These are phyloP conservation scores for Ogataea paradorogensis DNA, from an alignment of 805 yeast species.

Conservation along the genomic window DNA sequence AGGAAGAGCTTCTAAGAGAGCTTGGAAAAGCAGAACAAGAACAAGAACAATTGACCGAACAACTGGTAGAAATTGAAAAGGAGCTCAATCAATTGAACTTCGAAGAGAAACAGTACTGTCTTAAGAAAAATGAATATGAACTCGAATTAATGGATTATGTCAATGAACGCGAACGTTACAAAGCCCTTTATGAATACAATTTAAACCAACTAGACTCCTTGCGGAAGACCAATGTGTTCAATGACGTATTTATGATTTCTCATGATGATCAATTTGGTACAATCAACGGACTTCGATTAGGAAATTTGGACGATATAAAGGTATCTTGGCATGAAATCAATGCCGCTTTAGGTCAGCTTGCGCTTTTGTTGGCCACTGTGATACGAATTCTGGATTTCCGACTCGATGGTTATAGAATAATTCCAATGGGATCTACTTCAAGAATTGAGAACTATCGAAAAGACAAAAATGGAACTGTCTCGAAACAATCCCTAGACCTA, in stretches of 20 bases:
- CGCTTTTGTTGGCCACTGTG: slow-evolving; percentile 65
- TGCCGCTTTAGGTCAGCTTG: slow-evolving; percentile 85
- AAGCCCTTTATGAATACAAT: slow-evolving; percentile 60
- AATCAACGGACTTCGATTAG: slow-evolving; percentile 82
- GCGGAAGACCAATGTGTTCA: slow-evolving; percentile 76
- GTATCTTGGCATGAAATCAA: slow-evolving; percentile 91
- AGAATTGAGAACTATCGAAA: slow-evolving; percentile 57
- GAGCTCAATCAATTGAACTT: slow-evolving; percentile 36
- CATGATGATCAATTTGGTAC: slow-evolving; percentile 84
- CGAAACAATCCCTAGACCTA: slow-evolving; percentile 45
- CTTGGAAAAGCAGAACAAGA: slow-evolving; percentile 43
- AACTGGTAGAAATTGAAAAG: slow-evolving; percentile 43
- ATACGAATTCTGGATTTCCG: slow-evolving; percentile 52
- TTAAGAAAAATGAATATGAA: slow-evolving; percentile 53
- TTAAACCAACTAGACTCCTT: slow-evolving; percentile 66
- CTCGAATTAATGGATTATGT: slow-evolving; percentile 48
- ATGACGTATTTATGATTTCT: slow-evolving; percentile 78
- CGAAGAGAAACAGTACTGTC: slow-evolving; percentile 47
- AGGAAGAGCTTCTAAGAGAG: slow-evolving; percentile 33
- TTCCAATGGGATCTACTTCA: slow-evolving; percentile 85
- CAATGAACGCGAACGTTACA: slow-evolving; percentile 59
- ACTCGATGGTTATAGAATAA: slow-evolving; percentile 57
- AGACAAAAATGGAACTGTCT: slow-evolving; percentile 32
- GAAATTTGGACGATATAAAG: slow-evolving; percentile 53
- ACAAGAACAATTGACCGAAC: slow-evolving; percentile 44